A percentile compares a stretch with the other conserved stretches of the same genome.
phyloP scores from a whole-genome alignment of 768 basidiomycete species.

The Leccinum pellstonianum region DNA sequence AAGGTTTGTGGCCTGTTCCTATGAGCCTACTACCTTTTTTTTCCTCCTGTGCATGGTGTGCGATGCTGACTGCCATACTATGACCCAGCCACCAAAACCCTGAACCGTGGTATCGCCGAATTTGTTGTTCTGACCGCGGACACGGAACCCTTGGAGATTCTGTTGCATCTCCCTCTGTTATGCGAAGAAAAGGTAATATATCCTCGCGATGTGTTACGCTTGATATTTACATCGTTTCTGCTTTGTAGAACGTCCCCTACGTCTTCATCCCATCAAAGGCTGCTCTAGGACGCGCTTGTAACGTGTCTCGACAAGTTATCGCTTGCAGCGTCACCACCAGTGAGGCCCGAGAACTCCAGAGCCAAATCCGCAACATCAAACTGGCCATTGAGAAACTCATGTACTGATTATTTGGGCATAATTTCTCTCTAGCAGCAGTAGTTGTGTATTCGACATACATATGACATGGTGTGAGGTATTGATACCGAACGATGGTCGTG shows the following conservation, averaged over 20 bases:
- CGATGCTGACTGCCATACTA: constrained; percentile 7
- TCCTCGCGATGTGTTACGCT: neutral
- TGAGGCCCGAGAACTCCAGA: constrained; percentile 85
- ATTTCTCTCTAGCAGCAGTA: constrained; percentile 6
- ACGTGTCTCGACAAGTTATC: constrained; percentile 93
- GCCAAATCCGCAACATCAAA: constrained; percentile 88
- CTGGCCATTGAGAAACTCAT: constrained; percentile 71
- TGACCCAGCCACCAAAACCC: constrained; percentile 85
- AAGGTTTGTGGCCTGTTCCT: constrained; percentile 56
- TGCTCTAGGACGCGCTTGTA: constrained; percentile 93
- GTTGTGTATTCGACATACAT: constrained; percentile 12
- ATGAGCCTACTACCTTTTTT: neutral
- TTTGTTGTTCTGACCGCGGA: constrained; percentile 96
- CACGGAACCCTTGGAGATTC: constrained; percentile 96
- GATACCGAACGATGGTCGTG: neutral
- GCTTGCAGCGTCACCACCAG: constrained; percentile 96
- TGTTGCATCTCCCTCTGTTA: constrained; percentile 93
- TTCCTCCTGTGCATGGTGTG: neutral
- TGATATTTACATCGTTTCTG: constrained; percentile 3
- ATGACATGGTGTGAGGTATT: constrained; percentile 7
- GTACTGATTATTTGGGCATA: constrained; percentile 30
- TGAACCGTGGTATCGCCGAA: constrained; percentile 97
- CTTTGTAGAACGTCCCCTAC: constrained; percentile 87
- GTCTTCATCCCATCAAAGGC: constrained; percentile 95
- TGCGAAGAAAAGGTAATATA: constrained; percentile 92